These are phyloP conservation scores for Aspergillus luchuensis DNA, from an alignment of 2,329 filamentous ascomycete genomes.

Conservation along the genomic window DNA sequence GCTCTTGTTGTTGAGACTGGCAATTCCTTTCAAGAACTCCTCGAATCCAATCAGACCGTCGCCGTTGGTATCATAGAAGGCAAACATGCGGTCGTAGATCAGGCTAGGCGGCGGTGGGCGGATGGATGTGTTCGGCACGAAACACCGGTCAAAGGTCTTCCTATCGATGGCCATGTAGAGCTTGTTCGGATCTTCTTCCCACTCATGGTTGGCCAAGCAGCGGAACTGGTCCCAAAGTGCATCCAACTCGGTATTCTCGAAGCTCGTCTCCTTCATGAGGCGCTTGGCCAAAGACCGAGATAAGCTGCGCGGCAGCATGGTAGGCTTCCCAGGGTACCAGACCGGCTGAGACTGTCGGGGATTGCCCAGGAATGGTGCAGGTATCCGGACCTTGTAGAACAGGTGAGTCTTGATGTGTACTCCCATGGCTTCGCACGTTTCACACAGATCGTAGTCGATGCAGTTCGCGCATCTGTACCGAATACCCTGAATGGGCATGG, in stretches of 20 bases:
- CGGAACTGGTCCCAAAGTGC: constrained; percentile 97
- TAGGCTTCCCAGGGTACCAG: constrained; percentile 87
- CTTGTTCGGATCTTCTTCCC: constrained; percentile 75
- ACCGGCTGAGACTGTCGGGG: constrained; percentile 77
- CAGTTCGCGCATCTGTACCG: constrained; percentile 96
- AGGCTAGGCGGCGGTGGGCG: constrained; percentile 79
- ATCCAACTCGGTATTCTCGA: constrained; percentile 85
- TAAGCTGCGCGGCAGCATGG: constrained; percentile 68
- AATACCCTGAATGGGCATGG: constrained; percentile 85
- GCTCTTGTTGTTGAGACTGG: constrained; percentile 61
- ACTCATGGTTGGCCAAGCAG: constrained; percentile 85
- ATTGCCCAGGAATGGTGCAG: constrained; percentile 77
- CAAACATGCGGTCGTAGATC: constrained; percentile 94
- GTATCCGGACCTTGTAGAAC: constrained; percentile 93
- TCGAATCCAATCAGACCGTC: constrained; percentile 89
- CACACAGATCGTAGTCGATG: constrained; percentile 92
- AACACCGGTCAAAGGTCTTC: constrained; percentile 86
- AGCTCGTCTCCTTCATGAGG: constrained; percentile 70
- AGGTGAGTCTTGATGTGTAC: constrained; percentile 88
- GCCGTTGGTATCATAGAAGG: constrained; percentile 89
- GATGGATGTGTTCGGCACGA: constrained; percentile 81
- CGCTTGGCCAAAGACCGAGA: constrained; percentile 67
- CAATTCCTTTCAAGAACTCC: constrained; percentile 84
- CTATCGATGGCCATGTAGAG: constrained; percentile 84
- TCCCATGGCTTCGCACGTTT: constrained; percentile 74